A percentile compares a stretch with the other conserved stretches of the same genome.
phyloP scores from a whole-genome alignment of 2,329 filamentous ascomycete species.

The Penicillium oxalicum region DNA sequence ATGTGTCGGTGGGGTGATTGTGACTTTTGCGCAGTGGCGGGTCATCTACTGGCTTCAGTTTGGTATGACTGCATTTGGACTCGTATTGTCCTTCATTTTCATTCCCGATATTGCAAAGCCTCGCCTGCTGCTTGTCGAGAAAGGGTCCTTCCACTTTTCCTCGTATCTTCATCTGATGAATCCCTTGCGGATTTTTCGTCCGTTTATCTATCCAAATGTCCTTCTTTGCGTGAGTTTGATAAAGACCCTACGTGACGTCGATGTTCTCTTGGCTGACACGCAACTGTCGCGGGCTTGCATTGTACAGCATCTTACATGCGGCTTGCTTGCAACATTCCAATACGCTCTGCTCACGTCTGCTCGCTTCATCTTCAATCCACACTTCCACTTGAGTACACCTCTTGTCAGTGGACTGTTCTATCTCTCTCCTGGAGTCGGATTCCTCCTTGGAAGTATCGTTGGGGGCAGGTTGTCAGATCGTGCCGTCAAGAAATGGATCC shows the following conservation, averaged over 20 bases:
- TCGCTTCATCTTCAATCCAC: slow-evolving; percentile 66
- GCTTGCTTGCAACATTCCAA: slow-evolving; percentile 64
- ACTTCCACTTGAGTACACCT: slow-evolving; percentile 61
- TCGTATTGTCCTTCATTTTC: slow-evolving; percentile 57
- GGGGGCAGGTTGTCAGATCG: slow-evolving; percentile 65
- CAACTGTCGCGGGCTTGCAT: slow-evolving; percentile 30
- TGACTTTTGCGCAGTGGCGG: slow-evolving; percentile 68
- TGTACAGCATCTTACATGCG: slow-evolving; percentile 30
- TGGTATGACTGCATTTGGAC: slow-evolving; percentile 57
- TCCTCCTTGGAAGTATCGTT: slow-evolving; percentile 61
- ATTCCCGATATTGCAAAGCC: slow-evolving; percentile 60
- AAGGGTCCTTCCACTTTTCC: slow-evolving; percentile 40
- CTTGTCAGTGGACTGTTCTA: slow-evolving; percentile 68
- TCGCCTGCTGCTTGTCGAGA: slow-evolving; percentile 48
- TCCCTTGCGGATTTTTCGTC: slow-evolving; percentile 54
- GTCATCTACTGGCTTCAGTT: slow-evolving; percentile 75
- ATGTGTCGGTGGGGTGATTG: slow-evolving; percentile 70
- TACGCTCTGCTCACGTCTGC: slow-evolving; percentile 63
- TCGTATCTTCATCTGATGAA: slow-evolving; percentile 46
- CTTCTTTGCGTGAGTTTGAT: slow-evolving; percentile 47
- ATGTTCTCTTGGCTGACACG: slow-evolving; percentile 30
- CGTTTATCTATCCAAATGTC: slow-evolving; percentile 65
- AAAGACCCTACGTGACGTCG: no score
- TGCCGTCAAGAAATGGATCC: slow-evolving; percentile 59
- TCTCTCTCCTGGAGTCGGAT: slow-evolving; percentile 65